phyloP scores from a whole-genome alignment of 192 early-diverging fungal genomes.

The Spinellus fusiger region DNA sequence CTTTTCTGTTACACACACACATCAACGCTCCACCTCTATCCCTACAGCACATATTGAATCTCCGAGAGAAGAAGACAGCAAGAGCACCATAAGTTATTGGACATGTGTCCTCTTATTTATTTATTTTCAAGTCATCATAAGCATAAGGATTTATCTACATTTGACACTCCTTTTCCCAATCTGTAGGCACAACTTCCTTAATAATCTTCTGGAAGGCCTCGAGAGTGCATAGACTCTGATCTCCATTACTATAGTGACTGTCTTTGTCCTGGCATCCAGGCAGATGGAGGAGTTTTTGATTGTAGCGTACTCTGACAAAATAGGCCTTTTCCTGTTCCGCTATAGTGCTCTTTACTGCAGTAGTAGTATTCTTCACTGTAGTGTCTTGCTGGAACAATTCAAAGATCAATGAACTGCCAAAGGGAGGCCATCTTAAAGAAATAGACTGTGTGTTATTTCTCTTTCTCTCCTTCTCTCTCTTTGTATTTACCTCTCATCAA shows the following conservation, averaged over 20 bases:
- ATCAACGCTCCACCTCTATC: too few relatives aligned
- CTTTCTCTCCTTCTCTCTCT: background rate
- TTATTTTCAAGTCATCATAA: background rate
- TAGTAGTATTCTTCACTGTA: background rate
- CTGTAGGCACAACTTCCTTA: constrained; percentile 24
- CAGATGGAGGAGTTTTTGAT: constrained; percentile 24
- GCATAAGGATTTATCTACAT: background rate
- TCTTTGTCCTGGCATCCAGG: constrained; percentile 24
- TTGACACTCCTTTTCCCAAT: constrained; percentile 34
- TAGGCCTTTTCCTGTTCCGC: constrained; percentile 9
- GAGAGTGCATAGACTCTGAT: constrained; percentile 31
- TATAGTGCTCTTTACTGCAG: background rate
- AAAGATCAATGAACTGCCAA: constrained; percentile 31
- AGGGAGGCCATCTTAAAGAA: constrained; percentile 35
- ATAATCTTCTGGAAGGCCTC: constrained; percentile 30
- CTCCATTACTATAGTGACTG: constrained; percentile 27
- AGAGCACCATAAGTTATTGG: constrained; percentile 2
- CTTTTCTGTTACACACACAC: too few relatives aligned
- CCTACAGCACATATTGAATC: too few relatives aligned
- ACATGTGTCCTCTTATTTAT: background rate
- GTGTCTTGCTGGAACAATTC: constrained; percentile 30
- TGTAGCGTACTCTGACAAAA: constrained; percentile 33
- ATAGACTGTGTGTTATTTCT: background rate
- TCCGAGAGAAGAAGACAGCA: constrained; percentile 29
- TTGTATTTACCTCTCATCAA: constrained; percentile 24